These are phyloP conservation scores for Sporothrix sp. DNA, from an alignment of 2,329 filamentous ascomycete genomes.

Conservation along the genomic window DNA sequence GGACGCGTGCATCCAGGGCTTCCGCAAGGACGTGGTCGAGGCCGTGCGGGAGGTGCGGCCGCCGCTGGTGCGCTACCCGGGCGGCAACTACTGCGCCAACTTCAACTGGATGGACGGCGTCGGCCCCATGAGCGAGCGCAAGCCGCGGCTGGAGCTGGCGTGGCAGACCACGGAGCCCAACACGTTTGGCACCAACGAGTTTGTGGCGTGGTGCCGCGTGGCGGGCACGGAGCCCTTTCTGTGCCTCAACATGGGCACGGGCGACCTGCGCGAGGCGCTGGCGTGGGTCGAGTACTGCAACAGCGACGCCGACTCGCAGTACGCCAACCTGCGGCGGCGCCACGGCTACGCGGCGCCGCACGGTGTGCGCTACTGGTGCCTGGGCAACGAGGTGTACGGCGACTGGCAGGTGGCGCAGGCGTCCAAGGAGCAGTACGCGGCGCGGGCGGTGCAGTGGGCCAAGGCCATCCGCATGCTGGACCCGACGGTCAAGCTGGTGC, in stretches of 20 bases:
- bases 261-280: constrained; percentile 47
- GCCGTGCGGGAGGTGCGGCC: constrained; percentile 64
- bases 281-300: constrained; percentile 87
- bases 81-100: constrained; percentile 75
- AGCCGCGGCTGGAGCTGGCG: constrained; percentile 59
- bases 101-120: constrained; percentile 82
- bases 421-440: constrained; percentile 60
- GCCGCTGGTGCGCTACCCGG: constrained; percentile 71
- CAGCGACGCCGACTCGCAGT: constrained; percentile 63
- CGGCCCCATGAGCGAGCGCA: constrained; percentile 60
- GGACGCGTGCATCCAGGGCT: constrained; percentile 52
- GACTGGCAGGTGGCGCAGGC: constrained; percentile 56
- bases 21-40: constrained; percentile 68
- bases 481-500: constrained; percentile 56
- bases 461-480: constrained; percentile 62
- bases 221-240: constrained; percentile 71
- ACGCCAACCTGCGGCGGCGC: constrained; percentile 67
- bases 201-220: constrained; percentile 68
- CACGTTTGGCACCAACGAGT: constrained; percentile 77
- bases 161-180: constrained; percentile 72
- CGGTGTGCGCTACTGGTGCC: constrained; percentile 75
- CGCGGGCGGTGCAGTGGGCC: constrained; percentile 61
- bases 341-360: constrained; percentile 71
- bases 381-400: constrained; percentile 67
- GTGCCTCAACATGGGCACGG: constrained; percentile 73